These are phyloP conservation scores for Phytomonas sp. DNA, from an alignment of 208 protist genomes.

Conservation along the genomic window DNA sequence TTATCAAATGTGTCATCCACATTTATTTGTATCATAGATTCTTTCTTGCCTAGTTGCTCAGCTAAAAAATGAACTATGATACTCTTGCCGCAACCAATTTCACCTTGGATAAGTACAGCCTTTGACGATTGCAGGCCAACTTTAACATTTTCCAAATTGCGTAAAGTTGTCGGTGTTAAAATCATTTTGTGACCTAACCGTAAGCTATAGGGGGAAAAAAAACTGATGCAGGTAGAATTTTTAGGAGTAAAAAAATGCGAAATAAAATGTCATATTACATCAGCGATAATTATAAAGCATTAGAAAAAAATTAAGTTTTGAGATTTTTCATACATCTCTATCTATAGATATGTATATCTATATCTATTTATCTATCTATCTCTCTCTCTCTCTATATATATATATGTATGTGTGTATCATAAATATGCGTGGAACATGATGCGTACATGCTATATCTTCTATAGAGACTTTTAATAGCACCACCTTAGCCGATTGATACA, in stretches of 20 bases:
- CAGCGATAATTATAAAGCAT: slow-evolving; percentile 14
- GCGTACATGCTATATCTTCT: too few species aligned
- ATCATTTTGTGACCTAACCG: slow-evolving; percentile 36
- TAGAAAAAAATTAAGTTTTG: slow-evolving; percentile 10
- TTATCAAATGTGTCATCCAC: slow-evolving; percentile 98
- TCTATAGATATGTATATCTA: too few species aligned
- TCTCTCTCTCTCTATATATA: too few species aligned
- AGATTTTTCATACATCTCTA: too few species aligned
- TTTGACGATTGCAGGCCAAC: slow-evolving; percentile 51
- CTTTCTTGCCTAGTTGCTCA: slow-evolving; percentile 38
- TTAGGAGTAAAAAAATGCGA: slow-evolving; percentile 8
- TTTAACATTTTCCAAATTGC: slow-evolving; percentile 63
- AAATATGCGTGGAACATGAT: too few species aligned
- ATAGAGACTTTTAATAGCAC: too few species aligned
- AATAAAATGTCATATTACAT: slow-evolving; percentile 9
- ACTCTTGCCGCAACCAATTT: slow-evolving; percentile 83
- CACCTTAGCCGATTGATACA: too few species aligned
- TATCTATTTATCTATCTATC: too few species aligned
- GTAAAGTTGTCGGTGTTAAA: slow-evolving; percentile 48
- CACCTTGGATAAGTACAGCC: slow-evolving; percentile 79
- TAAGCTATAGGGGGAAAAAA: too few species aligned
- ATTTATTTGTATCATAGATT: slow-evolving; percentile 81
- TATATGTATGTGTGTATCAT: too few species aligned
- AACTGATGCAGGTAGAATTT: not conserved
- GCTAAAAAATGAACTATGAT: slow-evolving; percentile 54